A percentile compares a stretch with the other conserved stretches of the same genome.
Evolutionary conservation across 2,329 filamentous ascomycete genomes (phyloP).

Genomic region (Eutypella sp.): DNA sequence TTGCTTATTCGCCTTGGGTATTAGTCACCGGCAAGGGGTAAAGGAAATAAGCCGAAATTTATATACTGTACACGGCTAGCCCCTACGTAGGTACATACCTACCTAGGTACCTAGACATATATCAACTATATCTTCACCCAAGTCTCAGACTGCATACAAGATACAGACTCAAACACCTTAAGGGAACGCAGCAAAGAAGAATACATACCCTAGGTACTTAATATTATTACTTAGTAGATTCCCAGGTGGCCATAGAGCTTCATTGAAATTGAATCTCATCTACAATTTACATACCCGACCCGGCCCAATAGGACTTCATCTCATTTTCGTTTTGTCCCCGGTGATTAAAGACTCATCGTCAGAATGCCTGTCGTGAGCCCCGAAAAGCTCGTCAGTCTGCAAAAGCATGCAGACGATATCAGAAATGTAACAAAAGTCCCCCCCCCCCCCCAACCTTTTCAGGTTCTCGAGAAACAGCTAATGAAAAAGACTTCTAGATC

Average conservation of each 20-base stretch:
- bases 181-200: neutral
- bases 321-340: slow-evolving; percentile 12
- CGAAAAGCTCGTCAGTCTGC: slow-evolving; percentile 85
- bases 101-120: too few species aligned
- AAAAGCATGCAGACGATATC: slow-evolving; percentile 81
- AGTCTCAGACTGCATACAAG: too few species aligned
- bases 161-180: too few species aligned
- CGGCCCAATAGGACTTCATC: too few species aligned
- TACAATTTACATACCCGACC: too few species aligned
- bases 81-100: neutral
- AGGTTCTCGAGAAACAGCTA: slow-evolving; percentile 11
- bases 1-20: too few species aligned
- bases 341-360: slow-evolving; percentile 9
- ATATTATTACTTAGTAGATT: too few species aligned
- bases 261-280: neutral
- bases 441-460: slow-evolving; percentile 5
- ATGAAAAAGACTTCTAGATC: slow-evolving; percentile 55
- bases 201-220: too few species aligned
- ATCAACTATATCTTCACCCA: too few species aligned
- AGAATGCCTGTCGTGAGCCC: slow-evolving; percentile 88
- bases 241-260: neutral
- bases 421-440: slow-evolving; percentile 66
- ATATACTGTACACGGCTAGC: too few species aligned
- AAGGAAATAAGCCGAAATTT: too few species aligned
- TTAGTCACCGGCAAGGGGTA: too few species aligned